A percentile compares a stretch with the other conserved stretches of the same genome.
Conservation (phyloP, 805 yeast genomes). For the Metschnikowia matae region DNA sequence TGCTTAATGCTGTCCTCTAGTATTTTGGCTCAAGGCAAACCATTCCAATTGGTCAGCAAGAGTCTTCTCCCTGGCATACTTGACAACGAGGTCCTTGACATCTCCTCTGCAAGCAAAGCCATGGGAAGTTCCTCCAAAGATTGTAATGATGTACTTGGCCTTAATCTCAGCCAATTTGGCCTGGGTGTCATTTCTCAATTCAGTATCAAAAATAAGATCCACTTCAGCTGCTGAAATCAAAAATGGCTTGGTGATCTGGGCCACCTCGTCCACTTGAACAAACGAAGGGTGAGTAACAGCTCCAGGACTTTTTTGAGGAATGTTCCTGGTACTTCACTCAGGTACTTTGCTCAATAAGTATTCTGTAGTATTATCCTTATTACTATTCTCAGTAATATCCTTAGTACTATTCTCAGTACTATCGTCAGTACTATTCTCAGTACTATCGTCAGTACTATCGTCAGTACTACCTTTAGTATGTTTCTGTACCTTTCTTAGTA, state of each 20-base stretch:
- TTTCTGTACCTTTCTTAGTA: too few relatives aligned
- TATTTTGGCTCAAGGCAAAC: slow-evolving; percentile 9
- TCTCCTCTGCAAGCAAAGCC: slow-evolving; percentile 86
- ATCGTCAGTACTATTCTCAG: too few relatives aligned
- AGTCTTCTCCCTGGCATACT: slow-evolving; percentile 66
- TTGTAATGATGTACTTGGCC: slow-evolving; percentile 55
- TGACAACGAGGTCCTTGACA: slow-evolving; percentile 44
- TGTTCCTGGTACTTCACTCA: too few relatives aligned
- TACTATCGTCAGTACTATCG: too few relatives aligned
- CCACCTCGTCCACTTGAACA: slow-evolving; percentile 61
- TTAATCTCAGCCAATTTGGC: slow-evolving; percentile 45
- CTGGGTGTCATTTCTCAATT: slow-evolving; percentile 60
- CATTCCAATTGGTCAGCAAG: slow-evolving; percentile 41
- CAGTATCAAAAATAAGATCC: slow-evolving; percentile 61
- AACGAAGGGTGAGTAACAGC: slow-evolving; percentile 86
- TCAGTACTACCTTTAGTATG: too few relatives aligned
- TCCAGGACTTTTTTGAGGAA: slow-evolving; percentile 24
- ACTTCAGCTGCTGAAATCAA: slow-evolving; percentile 70
- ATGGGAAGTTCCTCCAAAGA: slow-evolving; percentile 63
- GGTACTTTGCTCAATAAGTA: too few relatives aligned
- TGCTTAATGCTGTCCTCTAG: too few relatives aligned
- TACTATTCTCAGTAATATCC: too few relatives aligned
- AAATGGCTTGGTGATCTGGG: slow-evolving; percentile 57
- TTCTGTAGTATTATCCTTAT: too few relatives aligned
- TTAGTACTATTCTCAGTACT: too few relatives aligned